phyloP scores from a whole-genome alignment of 192 early-diverging fungal genomes.

The Coemansia furcata region DNA sequence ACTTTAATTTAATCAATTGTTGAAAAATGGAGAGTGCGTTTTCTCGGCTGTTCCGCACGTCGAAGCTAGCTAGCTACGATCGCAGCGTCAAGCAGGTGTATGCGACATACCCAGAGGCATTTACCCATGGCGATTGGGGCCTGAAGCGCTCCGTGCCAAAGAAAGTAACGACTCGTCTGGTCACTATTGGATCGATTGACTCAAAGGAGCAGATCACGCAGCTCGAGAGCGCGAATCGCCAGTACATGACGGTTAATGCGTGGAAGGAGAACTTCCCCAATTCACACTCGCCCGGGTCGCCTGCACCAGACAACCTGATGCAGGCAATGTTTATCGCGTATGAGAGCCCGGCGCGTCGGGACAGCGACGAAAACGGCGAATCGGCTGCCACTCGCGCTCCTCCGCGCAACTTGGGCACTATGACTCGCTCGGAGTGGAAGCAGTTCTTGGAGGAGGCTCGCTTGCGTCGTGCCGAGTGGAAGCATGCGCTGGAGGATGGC shows the following conservation, averaged over 20 bases:
- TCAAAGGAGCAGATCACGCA: slow-evolving; percentile 70
- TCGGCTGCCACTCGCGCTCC: slow-evolving; percentile 2
- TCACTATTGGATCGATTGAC: slow-evolving; percentile 61
- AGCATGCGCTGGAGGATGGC: slow-evolving; percentile 46
- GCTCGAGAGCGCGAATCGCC: slow-evolving; percentile 61
- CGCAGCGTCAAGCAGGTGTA: slow-evolving; percentile 70
- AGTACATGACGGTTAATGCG: slow-evolving; percentile 57
- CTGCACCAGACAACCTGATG: slow-evolving; percentile 27
- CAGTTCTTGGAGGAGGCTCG: slow-evolving; percentile 57
- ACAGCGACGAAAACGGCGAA: background rate
- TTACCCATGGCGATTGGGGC: slow-evolving; percentile 65
- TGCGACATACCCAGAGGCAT: slow-evolving; percentile 57
- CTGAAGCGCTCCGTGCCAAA: slow-evolving; percentile 71
- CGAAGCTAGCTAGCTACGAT: slow-evolving; percentile 68
- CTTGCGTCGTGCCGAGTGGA: slow-evolving; percentile 57
- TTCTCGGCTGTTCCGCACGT: slow-evolving; percentile 63
- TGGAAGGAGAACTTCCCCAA: slow-evolving; percentile 76
- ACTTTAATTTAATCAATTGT: background rate
- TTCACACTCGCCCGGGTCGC: slow-evolving; percentile 52
- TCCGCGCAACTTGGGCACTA: slow-evolving; percentile 55
- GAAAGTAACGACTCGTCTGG: slow-evolving; percentile 57
- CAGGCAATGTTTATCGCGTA: slow-evolving; percentile 12
- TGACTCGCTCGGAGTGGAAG: slow-evolving; percentile 62
- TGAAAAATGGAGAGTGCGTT: slow-evolving; percentile 63
- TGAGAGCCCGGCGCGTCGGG: background rate